These are phyloP conservation scores for Anacardium occidentale DNA, from an alignment of 345 rosid genomes.

Conservation along the genomic window DNA sequence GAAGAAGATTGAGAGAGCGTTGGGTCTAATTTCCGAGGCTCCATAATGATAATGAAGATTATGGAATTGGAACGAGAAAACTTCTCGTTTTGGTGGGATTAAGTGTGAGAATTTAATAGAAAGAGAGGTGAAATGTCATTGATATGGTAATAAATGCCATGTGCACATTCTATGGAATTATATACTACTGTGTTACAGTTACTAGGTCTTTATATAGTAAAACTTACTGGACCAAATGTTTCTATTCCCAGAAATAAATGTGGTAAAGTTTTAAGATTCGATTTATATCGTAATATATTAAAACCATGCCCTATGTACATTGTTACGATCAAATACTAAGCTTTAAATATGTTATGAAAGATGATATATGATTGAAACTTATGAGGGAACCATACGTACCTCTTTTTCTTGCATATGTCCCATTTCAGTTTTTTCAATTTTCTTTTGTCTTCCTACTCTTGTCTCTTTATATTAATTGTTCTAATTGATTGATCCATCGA, in stretches of 20 bases:
- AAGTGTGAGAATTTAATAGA: slow-evolving; percentile 27
- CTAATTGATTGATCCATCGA: not conserved
- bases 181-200: slow-evolving; percentile 34
- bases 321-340: no score
- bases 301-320: no score
- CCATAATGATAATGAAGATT: slow-evolving; percentile 25
- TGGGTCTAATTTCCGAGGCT: slow-evolving; percentile 37
- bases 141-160: slow-evolving; percentile 22
- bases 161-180: slow-evolving; percentile 6
- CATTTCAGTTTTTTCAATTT: slow-evolving; percentile 19
- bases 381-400: slow-evolving; percentile 17
- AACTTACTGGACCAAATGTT: slow-evolving; percentile 15
- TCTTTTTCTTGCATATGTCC: slow-evolving; percentile 11
- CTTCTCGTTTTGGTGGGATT: not conserved
- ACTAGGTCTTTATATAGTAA: slow-evolving; percentile 32
- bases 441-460: slow-evolving; percentile 27
- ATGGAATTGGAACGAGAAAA: not conserved
- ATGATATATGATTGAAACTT: slow-evolving; percentile 21
- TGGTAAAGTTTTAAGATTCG: no score
- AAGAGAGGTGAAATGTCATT: slow-evolving; percentile 27
- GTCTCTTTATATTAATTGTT: slow-evolving; percentile 23
- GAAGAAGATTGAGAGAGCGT: slow-evolving; percentile 38
- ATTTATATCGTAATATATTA: no score
- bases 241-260: not conserved
- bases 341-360: no score